Evolutionary conservation across 2,329 filamentous ascomycete genomes (phyloP), one percentile per base, ranked within the genome.

Genomic region (Aureobasidium musti): DNA sequence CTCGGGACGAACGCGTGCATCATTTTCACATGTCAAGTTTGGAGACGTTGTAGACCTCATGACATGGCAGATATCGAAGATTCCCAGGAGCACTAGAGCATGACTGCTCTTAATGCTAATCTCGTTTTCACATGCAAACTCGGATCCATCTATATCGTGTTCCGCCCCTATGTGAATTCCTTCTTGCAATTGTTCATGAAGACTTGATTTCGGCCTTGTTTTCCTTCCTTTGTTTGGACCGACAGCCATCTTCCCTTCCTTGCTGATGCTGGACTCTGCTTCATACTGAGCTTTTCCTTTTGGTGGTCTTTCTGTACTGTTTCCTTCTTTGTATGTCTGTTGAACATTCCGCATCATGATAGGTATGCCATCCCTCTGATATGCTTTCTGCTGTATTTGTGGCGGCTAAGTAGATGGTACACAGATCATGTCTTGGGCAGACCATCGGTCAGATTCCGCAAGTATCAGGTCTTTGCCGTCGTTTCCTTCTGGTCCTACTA

Each of bases 401-500:
- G 11, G 59, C 14, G 1, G 35, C 47, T 63, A 30, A 64, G 41
- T 17, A 19, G 17, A 14, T 28, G 39, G 1, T 49, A 14, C 33
- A 59, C 63, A 87, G 94, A 98, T 79, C 94, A 98, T 83, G 90
- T 97, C 67, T 83, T 98, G 57, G 94, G 94, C 69, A 88, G 92
- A 70, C 94, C 94, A 39, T 97, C 93, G 68, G 88, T 91, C 74
- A 91, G 94, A 80, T 97, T 96, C 74, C 88, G 94, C 70, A 92
- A 96, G 74, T 89, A 96, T 60, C 94, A 98, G 78, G 92, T 99
- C 72, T 86, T 98, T 71, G 89, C 90, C 26, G 95, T 98, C 17
- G 84, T 98, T 65, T 88, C 91, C 0, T 95, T 98, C 75, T 99
- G 95, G 95, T 90, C 90, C 5, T 80, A 89, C 54, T 97, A 97